Evolutionary conservation across 1,139 yeast species (phyloP), one percentile per base, ranked within the genome.

Genomic region (Taphrina wiesneri): DNA sequence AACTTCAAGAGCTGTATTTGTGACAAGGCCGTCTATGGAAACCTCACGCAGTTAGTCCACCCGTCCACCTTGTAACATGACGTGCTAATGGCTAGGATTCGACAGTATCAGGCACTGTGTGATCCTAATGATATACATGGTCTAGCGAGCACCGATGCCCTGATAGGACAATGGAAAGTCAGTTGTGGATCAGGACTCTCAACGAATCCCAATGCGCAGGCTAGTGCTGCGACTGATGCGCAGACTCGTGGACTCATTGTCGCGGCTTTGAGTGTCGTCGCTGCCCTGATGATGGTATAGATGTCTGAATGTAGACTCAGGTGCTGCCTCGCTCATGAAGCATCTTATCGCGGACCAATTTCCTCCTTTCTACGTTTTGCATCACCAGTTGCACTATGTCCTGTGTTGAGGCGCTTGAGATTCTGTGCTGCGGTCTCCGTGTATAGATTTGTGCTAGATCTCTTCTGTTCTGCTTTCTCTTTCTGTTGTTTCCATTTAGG

Each of bases 401-500:
- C 74, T 61, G 82, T 78, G 30, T 85, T 81, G 65, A 89, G 76
- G 59, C 86, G 77, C 73, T 88, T 87, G 63, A 91, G 84, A 73
- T 92, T 92, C 62, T 82, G 86, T 69, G 86, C 87, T 0, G 88
- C 95, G 70, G 88, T 89, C 63, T 84, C 85, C 0, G 86, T 82
- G 3, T 86, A 82, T 67, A 90, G 76, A 72, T 89, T 89, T 4
- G 90, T 81, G 34, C 84, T 79, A 46, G 83, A 78, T 72, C 82
- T 82, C 72, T 90, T 88, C 36, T 82, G 79, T 70, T 87, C 85
- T 17, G 80, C 81, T 68, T 83, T 82, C 34, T 83, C 84, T 72
- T 85, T 86, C 74, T 90, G 92, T 69, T 85, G 85, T 70, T 85
- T 82, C 77, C 89, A 90, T 70, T 84, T 80, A 1, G 97, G 96